Evolutionary conservation across 257 asterid species (phyloP).

Genomic region (Ajuga chamaepitys): DNA sequence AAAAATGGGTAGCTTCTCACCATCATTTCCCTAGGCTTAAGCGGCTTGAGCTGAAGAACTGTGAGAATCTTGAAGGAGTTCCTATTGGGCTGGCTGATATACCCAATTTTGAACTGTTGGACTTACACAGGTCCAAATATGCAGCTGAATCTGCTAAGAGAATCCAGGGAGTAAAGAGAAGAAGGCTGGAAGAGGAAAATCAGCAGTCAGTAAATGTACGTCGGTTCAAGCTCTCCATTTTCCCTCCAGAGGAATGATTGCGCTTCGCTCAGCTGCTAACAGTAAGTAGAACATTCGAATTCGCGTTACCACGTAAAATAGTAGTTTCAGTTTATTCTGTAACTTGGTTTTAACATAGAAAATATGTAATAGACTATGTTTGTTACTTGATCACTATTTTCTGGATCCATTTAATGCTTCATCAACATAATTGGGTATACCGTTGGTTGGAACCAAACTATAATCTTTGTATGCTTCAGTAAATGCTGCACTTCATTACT

Average conservation of each 20-base stretch:
- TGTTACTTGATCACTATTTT: not conserved
- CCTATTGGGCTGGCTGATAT: slow-evolving; percentile 19
- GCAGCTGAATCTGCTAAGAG: slow-evolving; percentile 13
- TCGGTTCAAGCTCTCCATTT: slow-evolving; percentile 20
- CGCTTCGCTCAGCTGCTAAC: too few species aligned
- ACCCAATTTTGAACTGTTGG: slow-evolving; percentile 13
- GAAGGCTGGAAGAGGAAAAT: not conserved
- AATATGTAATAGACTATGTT: not conserved
- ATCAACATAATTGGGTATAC: too few species aligned
- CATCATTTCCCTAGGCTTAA: slow-evolving; percentile 25
- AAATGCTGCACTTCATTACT: not conserved
- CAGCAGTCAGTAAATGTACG: not conserved
- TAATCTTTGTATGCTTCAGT: not conserved
- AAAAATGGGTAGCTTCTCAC: slow-evolving; percentile 13
- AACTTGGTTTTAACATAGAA: too few species aligned
- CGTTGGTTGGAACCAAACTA: too few species aligned
- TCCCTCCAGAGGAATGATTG: slow-evolving; percentile 15
- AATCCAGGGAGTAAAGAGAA: not conserved
- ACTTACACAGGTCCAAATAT: not conserved
- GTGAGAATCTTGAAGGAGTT: slow-evolving; percentile 16
- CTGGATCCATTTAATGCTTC: not conserved
- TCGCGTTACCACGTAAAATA: too few species aligned
- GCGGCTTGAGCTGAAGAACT: slow-evolving; percentile 15
- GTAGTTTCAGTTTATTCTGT: too few species aligned
- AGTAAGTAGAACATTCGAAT: too few species aligned